Base-by-base conservation (phyloP, 176 grass and related monocot genomes). In the Carex cristatella region DNA sequence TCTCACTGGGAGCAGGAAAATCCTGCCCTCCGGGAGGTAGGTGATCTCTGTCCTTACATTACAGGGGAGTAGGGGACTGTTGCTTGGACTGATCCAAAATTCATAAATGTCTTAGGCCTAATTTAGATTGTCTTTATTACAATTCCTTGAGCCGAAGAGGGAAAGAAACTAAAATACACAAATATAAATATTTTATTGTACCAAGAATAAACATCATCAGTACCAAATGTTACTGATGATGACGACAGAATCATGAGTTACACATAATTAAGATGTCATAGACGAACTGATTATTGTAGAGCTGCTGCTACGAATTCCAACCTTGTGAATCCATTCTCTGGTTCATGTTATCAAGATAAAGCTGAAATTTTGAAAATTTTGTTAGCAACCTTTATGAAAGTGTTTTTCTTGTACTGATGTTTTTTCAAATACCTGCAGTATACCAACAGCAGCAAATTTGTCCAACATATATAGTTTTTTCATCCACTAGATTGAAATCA, bases 381-480 rank as follows among this genome's bases (percentile, higher is more conserved):
- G 19, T 85, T 40, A 82, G 12, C 44, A 35, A 2, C 42, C 62
- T 66, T 83, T 55, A 55, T 31, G 42, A 67, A 11, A 32, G 16
- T 18, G 27, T 81, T 11, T 54, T 55, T 83, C 42, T 9, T 40
- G 35, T 42, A 63, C 59, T 81, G 2, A 28, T n/a, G 0, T 80
- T 15, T 65, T 40, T 23, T 23, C 11, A 42, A 23, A 61, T 87
- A 94, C 92, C 92, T 97, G 92, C 19, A 94, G 89, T 90, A 98
- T 98, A 74, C 91, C 92, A 83, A 91, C 95, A 64, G 95, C 95
- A 83, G 95, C 95, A 66, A 93, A 94, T 80, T 98, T 98, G 84
- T 94, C 95, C 35, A 87, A 82, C 44, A 97, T 23, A 23, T 23
- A 23, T 94, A 68, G 89, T 98, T 86, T 98, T 94, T 31, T 58